Percentiles rank a stretch among this genome's conserved stretches.
phyloP scores from a whole-genome alignment of 805 yeast species.

The Lachancea kluyveri region DNA sequence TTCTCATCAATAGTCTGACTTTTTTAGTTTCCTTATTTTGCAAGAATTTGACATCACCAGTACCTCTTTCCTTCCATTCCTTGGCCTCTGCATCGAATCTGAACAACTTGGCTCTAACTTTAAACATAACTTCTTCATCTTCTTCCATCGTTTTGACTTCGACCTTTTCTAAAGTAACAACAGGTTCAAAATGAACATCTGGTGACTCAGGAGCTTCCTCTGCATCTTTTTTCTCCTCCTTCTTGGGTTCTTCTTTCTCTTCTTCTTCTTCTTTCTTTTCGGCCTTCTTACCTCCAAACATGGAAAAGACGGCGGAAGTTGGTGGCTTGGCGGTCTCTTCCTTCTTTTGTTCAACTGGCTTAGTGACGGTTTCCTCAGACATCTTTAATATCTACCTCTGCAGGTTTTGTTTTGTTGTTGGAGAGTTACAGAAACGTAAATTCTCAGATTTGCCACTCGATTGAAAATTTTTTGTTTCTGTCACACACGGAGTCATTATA shows the following conservation, averaged over 20 bases:
- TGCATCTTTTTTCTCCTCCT: conserved; percentile 26
- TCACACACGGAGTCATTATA: no score
- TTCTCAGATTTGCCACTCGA: no score
- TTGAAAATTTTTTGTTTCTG: no score
- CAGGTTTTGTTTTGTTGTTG: no score
- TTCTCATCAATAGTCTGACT: conserved; percentile 93
- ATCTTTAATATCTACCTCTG: no score
- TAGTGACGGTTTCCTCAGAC: conserved; percentile 19
- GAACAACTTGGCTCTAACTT: conserved; percentile 92
- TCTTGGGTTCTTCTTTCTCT: conserved; percentile 26
- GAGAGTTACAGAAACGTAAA: no score
- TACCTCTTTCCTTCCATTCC: conserved; percentile 99
- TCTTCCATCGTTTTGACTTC: conserved; percentile 96
- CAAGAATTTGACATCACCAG: conserved; percentile 95
- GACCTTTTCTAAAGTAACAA: conserved; percentile 90
- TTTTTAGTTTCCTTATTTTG: conserved; percentile 78
- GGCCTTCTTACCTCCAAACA: conserved; percentile 90
- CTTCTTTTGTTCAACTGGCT: conserved; percentile 15
- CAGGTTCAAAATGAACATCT: conserved; percentile 88
- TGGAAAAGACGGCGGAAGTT: conserved; percentile 77
- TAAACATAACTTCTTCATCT: conserved; percentile 73
- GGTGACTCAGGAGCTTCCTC: conserved; percentile 37
- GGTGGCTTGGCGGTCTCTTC: conserved; percentile 45
- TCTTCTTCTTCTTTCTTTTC: conserved; percentile 44
- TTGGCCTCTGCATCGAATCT: conserved; percentile 76